phyloP scores from a whole-genome alignment of 169 alveolate species.

The Toxoplasma gondii region DNA sequence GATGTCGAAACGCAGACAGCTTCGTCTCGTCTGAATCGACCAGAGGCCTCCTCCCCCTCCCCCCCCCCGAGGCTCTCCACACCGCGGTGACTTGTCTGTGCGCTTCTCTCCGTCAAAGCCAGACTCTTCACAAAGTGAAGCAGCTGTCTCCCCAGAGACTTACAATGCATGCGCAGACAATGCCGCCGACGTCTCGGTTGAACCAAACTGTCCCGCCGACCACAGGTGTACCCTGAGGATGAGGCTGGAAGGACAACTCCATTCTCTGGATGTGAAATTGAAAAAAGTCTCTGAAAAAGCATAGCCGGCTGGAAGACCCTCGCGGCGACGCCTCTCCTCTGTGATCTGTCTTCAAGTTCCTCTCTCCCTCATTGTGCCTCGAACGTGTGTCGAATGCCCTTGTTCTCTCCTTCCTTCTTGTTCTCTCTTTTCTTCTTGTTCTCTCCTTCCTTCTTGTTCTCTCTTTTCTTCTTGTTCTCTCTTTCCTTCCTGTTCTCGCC shows the following conservation, averaged over 20 bases:
- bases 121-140: no score
- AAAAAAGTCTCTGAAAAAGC: not conserved
- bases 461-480: not conserved
- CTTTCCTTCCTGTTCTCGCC: not conserved
- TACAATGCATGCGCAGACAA: constrained; percentile 13
- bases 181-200: not conserved
- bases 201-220: not conserved
- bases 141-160: no score
- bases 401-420: not conserved
- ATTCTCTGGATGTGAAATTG: not conserved
- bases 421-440: not conserved
- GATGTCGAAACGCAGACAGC: no score
- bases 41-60: no score
- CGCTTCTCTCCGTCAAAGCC: no score
- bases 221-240: not conserved
- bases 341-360: not conserved
- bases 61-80: no score
- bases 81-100: no score
- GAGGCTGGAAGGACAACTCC: not conserved
- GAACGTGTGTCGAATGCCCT: not conserved
- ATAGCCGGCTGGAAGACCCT: no score
- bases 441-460: not conserved
- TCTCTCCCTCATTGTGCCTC: not conserved
- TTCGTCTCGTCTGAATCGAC: no score
- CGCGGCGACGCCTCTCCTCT: no score